A percentile compares a stretch with the other conserved stretches of the same genome.
Conservation (phyloP, 331 rosid species). For the Stylosanthes scabra region DNA sequence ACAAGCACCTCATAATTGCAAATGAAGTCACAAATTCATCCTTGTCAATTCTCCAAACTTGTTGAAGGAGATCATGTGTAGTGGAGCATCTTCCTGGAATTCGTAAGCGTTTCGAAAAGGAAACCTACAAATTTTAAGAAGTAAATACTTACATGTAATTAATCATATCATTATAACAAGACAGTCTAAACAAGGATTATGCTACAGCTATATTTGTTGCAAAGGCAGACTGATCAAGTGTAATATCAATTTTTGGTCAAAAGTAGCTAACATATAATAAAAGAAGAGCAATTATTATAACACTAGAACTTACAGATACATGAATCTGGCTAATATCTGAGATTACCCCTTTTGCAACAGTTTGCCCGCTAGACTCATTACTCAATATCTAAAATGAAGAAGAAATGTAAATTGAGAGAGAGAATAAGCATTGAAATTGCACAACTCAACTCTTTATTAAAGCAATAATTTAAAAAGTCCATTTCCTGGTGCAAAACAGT, state of each 20-base stretch:
- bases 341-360: slow-evolving; percentile 81
- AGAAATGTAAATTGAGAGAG: slow-evolving; percentile 1
- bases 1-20: slow-evolving; percentile 85
- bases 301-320: slow-evolving; percentile 82
- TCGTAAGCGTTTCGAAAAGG: slow-evolving; percentile 78
- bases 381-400: slow-evolving; percentile 71
- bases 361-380: slow-evolving; percentile 63
- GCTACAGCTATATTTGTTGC: slow-evolving; percentile 12
- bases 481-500: slow-evolving; percentile 30
- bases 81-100: slow-evolving; percentile 79
- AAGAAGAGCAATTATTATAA: slow-evolving; percentile 38
- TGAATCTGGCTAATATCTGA: slow-evolving; percentile 66
- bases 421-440: slow-evolving; percentile 26
- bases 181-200: slow-evolving; percentile 27
- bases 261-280: slow-evolving; percentile 5
- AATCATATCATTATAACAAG: slow-evolving; percentile 19
- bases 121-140: slow-evolving; percentile 60
- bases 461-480: slow-evolving; percentile 13
- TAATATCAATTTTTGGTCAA: slow-evolving; percentile 19
- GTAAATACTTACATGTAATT: slow-evolving; percentile 15
- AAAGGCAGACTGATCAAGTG: slow-evolving; percentile 21
- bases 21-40: slow-evolving; percentile 78
- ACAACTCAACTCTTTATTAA: slow-evolving; percentile 17
- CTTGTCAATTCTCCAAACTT: slow-evolving; percentile 90
- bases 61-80: slow-evolving; percentile 61